These are phyloP conservation scores for Cyclotella choctawhatcheeana DNA, from an alignment of 108 stramenopile species.

Conservation along the genomic window DNA sequence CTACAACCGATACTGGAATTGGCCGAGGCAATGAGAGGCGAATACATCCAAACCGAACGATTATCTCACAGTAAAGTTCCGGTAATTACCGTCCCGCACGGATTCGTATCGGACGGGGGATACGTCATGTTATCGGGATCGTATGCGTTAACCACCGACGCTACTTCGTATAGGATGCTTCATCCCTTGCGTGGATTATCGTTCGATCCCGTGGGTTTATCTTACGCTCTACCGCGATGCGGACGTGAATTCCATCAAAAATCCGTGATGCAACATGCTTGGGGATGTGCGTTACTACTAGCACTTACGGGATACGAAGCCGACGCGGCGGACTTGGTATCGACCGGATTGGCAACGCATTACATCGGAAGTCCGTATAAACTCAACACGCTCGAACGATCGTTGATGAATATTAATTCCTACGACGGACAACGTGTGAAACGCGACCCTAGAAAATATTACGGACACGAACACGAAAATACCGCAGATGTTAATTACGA, in stretches of 20 bases:
- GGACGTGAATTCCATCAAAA: constrained; percentile 76
- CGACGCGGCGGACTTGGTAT: constrained; percentile 78
- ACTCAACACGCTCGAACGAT: constrained; percentile 64
- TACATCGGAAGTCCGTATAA: constrained; percentile 55
- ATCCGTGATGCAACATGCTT: constrained; percentile 45
- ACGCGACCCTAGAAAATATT: constrained; percentile 38
- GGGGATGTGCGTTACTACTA: constrained; percentile 64
- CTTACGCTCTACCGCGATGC: constrained; percentile 74
- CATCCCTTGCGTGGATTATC: constrained; percentile 79
- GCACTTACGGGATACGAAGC: constrained; percentile 83
- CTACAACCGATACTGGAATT: constrained; percentile 56
- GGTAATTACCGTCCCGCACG: constrained; percentile 73
- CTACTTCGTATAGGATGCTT: constrained; percentile 65
- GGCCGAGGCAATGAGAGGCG: constrained; percentile 66
- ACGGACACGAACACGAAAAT: constrained; percentile 50
- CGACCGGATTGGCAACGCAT: constrained; percentile 84
- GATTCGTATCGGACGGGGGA: constrained; percentile 75
- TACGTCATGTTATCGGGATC: constrained; percentile 68
- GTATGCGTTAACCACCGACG: constrained; percentile 75
- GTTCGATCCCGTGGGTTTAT: constrained; percentile 82
- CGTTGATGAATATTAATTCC: constrained; percentile 57
- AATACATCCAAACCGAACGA: constrained; percentile 21
- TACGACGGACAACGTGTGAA: constrained; percentile 66
- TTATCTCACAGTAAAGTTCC: constrained; percentile 61
- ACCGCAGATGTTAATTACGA: constrained; percentile 57